Conservation (phyloP, 73 alveolate species). For the Breviolum minutum region DNA sequence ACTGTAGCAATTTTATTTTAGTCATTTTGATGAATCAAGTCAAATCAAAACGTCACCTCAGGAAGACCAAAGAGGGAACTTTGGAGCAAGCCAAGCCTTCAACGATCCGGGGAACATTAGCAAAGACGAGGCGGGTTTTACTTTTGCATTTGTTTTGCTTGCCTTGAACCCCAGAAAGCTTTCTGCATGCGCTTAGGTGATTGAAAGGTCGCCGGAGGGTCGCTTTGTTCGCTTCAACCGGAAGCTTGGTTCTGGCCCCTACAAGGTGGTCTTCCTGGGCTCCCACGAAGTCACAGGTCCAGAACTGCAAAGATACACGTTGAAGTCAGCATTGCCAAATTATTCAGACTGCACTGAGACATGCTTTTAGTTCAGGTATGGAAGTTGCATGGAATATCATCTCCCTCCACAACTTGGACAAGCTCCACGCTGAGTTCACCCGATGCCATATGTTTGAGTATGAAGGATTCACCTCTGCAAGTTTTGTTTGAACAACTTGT, state of each 20-base stretch:
- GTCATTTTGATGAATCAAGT: not conserved
- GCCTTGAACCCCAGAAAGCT: too few species aligned
- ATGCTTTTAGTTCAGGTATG: constrained; percentile 45
- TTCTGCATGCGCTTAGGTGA: too few species aligned
- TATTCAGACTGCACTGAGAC: too few species aligned
- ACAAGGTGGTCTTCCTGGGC: constrained; percentile 96
- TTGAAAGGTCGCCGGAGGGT: constrained; percentile 70
- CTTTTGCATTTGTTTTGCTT: too few species aligned
- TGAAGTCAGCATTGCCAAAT: not conserved
- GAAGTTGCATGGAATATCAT: constrained; percentile 97
- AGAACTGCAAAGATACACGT: not conserved
- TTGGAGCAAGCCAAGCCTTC: constrained; percentile 38
- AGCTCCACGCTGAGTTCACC: not conserved
- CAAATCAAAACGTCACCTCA: not conserved
- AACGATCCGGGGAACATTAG: constrained; percentile 73
- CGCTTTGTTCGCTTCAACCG: constrained; percentile 96
- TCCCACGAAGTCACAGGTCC: constrained; percentile 96
- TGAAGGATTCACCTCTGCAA: not conserved
- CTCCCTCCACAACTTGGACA: constrained; percentile 92
- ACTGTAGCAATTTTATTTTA: not conserved
- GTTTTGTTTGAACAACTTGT: not conserved
- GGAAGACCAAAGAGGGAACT: constrained; percentile 34
- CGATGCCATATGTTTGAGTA: too few species aligned
- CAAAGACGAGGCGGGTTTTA: constrained; percentile 93
- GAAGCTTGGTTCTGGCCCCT: constrained; percentile 97